Conservation (phyloP, 371 early-diverging fungal genomes). For the Mortierella sp. region DNA sequence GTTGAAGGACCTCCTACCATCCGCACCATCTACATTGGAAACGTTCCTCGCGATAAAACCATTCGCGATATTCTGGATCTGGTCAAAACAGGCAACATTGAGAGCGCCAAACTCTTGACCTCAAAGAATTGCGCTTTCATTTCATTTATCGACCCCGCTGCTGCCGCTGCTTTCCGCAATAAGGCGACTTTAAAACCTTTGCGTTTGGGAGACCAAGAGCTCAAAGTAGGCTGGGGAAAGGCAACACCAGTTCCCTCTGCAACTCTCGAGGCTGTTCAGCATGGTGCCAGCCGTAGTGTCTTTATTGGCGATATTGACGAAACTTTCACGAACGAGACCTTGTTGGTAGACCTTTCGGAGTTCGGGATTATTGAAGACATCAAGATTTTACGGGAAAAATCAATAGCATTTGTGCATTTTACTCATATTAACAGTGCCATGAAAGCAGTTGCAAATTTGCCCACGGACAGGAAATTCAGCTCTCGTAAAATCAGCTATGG, state of each 20-base stretch:
- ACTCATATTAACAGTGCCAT: slow-evolving; percentile 75
- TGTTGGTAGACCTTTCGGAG: slow-evolving; percentile 67
- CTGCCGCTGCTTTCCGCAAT: slow-evolving; percentile 71
- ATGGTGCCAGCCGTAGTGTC: slow-evolving; percentile 84
- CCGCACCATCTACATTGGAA: slow-evolving; percentile 87
- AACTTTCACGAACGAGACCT: slow-evolving; percentile 61
- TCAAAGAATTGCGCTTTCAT: slow-evolving; percentile 87
- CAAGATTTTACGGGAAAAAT: slow-evolving; percentile 76
- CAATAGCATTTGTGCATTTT: slow-evolving; percentile 89
- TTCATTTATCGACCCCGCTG: slow-evolving; percentile 78
- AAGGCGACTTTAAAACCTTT: slow-evolving; percentile 63
- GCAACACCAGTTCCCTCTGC: slow-evolving; percentile 65
- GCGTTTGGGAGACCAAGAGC: slow-evolving; percentile 22
- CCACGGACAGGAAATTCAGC: slow-evolving; percentile 66
- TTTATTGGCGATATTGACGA: slow-evolving; percentile 81
- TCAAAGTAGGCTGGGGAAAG: slow-evolving; percentile 83
- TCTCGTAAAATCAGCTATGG: slow-evolving; percentile 78
- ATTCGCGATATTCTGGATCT: slow-evolving; percentile 80
- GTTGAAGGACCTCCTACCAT: not conserved
- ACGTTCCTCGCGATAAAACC: slow-evolving; percentile 71
- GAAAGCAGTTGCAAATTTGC: slow-evolving; percentile 74
- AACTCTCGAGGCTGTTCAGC: slow-evolving; percentile 68
- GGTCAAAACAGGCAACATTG: slow-evolving; percentile 82
- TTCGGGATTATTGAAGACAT: slow-evolving; percentile 84
- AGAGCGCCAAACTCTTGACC: slow-evolving; percentile 77